phyloP scores from a whole-genome alignment of 352 stramenopile genomes.

The Globisporangium emineosum region DNA sequence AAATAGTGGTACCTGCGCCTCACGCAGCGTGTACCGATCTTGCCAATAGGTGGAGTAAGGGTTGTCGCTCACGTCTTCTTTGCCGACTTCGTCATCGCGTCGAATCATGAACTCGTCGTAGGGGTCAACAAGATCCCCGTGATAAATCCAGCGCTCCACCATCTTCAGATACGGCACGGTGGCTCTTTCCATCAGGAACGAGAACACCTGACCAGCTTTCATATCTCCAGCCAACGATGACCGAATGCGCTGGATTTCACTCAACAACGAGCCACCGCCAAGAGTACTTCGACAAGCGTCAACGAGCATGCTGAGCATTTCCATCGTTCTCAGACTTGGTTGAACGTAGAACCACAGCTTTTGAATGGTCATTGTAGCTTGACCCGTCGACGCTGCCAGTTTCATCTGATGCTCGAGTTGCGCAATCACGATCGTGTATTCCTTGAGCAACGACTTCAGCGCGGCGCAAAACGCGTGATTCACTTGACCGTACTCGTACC shows the following conservation, averaged over 20 bases:
- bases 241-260: slow-evolving; percentile 85
- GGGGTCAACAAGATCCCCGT: slow-evolving; percentile 86
- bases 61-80: slow-evolving; percentile 84
- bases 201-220: slow-evolving; percentile 73
- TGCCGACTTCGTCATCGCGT: slow-evolving; percentile 69
- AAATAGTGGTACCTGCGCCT: slow-evolving; percentile 80
- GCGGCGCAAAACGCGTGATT: slow-evolving; percentile 93
- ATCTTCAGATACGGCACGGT: slow-evolving; percentile 89
- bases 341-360: slow-evolving; percentile 93
- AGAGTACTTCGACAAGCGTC: slow-evolving; percentile 64
- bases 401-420: slow-evolving; percentile 88
- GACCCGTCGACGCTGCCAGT: slow-evolving; percentile 16
- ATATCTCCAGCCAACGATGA: slow-evolving; percentile 75
- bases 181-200: slow-evolving; percentile 80
- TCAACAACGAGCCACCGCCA: slow-evolving; percentile 91
- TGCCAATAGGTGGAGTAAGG: slow-evolving; percentile 91
- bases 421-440: slow-evolving; percentile 92
- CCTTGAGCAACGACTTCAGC: slow-evolving; percentile 88
- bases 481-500: slow-evolving; percentile 92
- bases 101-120: slow-evolving; percentile 92
- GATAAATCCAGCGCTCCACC: slow-evolving; percentile 89
- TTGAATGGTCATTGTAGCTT: slow-evolving; percentile 73
- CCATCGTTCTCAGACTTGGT: slow-evolving; percentile 89
- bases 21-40: slow-evolving; percentile 76
- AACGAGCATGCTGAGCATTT: slow-evolving; percentile 87